Conservation (phyloP, 1,139 yeast species). For the Yamadazyma dendronema region DNA sequence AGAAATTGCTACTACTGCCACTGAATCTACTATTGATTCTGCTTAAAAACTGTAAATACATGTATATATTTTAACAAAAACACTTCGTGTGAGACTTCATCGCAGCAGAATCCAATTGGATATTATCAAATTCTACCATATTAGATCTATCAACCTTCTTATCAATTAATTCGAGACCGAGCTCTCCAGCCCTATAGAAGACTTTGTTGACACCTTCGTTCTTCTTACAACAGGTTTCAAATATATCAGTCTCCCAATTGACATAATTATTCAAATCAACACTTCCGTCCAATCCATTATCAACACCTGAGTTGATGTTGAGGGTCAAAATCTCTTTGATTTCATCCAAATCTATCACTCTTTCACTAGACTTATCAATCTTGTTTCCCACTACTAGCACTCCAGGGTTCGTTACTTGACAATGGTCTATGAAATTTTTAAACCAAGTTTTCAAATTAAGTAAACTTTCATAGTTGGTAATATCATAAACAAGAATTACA, state of each 20-base stretch:
- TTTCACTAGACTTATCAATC: slow-evolving; percentile 36
- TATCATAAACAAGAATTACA: slow-evolving; percentile 55
- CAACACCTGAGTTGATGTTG: slow-evolving; percentile 9
- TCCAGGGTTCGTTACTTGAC: slow-evolving; percentile 50
- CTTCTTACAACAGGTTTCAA: slow-evolving; percentile 45
- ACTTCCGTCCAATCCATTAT: slow-evolving; percentile 13
- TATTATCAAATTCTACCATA: slow-evolving; percentile 40
- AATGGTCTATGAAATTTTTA: slow-evolving; percentile 46
- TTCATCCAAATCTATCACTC: slow-evolving; percentile 43
- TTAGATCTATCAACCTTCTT: slow-evolving; percentile 1
- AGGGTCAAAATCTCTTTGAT: slow-evolving; percentile 39
- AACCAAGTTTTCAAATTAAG: slow-evolving; percentile 53
- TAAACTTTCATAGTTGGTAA: slow-evolving; percentile 54
- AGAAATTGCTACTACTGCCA: not conserved
- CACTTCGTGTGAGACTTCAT: slow-evolving; percentile 1
- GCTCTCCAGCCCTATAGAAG: slow-evolving; percentile 43
- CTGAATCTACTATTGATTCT: not conserved
- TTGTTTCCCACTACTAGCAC: slow-evolving; percentile 59
- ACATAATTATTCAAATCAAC: slow-evolving; percentile 33
- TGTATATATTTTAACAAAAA: slow-evolving; percentile 6
- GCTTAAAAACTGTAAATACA: slow-evolving; percentile 6
- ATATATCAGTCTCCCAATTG: slow-evolving; percentile 38
- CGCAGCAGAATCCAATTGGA: slow-evolving; percentile 24
- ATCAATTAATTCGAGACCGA: slow-evolving; percentile 28
- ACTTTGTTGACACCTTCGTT: slow-evolving; percentile 36